Evolutionary conservation across 2,329 filamentous ascomycete genomes (phyloP), one percentile per base, ranked within the genome.

Genomic region (Leptographium galeiforme): DNA sequence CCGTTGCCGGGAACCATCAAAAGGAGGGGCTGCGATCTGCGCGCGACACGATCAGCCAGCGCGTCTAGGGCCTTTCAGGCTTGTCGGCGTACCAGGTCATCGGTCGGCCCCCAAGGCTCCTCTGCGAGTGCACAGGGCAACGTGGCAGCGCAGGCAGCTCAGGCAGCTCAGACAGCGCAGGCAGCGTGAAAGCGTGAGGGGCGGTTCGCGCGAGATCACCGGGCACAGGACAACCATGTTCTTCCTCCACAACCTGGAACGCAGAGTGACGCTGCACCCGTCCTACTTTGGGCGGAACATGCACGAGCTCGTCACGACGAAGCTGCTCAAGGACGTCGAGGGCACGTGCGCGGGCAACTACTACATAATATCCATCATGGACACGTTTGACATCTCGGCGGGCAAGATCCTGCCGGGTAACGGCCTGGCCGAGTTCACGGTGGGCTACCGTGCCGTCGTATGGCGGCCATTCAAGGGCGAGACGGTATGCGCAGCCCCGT

Each of bases 381-480:
- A 96, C 68, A 87, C 90, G 49, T 90, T 94, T 63, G 87, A 96
- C 61, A 91, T 97, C 63, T 94, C 89, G 16, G 89, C 95, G 64
- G 90, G 90, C 13, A 85, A 89, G 61, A 91, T 98, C 57, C 79
- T 96, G 54, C 91, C 93, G 4, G 88, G 91, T 10, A 95, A 86
- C 57, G 93, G 90, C 11, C 78, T 94, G 60, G 91, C 93, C 19
- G 89, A 96, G 69, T 98, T 96, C 66, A 95, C 87, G 0, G 89
- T 98, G 48, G 83, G 87, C 63, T 98, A 96, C 67, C 87, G 90
- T 57, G 93, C 93, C 52, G 91, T 98, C 56, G 89, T 98, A 55
- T 98, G 91, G 91, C 82, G 91, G 64, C 93, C 93, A 12, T 98
- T 97, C 76, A 91, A 93, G 70, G 91, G 93, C 64, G 93, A 98